A percentile compares a stretch with the other conserved stretches of the same genome.
Conservation (phyloP, 352 stramenopile species). For the Pythium angustatum region DNA sequence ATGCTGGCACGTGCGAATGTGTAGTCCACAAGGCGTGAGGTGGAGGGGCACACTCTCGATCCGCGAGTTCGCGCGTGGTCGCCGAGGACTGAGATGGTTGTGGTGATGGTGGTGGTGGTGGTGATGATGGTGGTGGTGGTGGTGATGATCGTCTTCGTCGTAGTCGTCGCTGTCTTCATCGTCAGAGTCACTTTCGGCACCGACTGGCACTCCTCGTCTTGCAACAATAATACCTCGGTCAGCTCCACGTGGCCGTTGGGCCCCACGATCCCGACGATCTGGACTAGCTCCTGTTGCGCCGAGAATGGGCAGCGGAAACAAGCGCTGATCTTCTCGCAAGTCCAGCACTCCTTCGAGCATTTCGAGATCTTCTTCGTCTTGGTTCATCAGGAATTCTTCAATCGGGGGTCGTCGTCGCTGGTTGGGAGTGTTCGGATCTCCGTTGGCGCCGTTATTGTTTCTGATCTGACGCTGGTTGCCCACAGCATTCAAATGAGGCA, state of each 20-base stretch:
- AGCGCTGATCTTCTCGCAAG: conserved; percentile 44
- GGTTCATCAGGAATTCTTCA: conserved; percentile 57
- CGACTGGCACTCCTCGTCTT: conserved; percentile 4
- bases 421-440: neutral
- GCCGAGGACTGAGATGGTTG: conserved; percentile 49
- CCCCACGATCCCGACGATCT: conserved; percentile 15
- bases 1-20: conserved; percentile 86
- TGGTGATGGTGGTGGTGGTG: conserved; percentile 51
- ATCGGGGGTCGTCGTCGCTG: conserved; percentile 34
- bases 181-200: conserved; percentile 21
- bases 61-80: conserved; percentile 45
- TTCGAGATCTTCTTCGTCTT: conserved; percentile 61
- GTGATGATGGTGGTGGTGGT: conserved; percentile 36
- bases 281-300: conserved; percentile 12
- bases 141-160: conserved; percentile 24
- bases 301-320: conserved; percentile 25
- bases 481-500: conserved; percentile 39
- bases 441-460: conserved; percentile 31
- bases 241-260: neutral
- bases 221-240: conserved; percentile 21
- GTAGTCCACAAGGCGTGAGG: conserved; percentile 75
- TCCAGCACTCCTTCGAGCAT: conserved; percentile 70
- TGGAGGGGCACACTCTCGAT: conserved; percentile 67
- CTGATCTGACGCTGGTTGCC: conserved; percentile 36
- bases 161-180: conserved; percentile 31